Base-by-base conservation (phyloP, 805 yeast species). In the Saturnispora sekii region DNA sequence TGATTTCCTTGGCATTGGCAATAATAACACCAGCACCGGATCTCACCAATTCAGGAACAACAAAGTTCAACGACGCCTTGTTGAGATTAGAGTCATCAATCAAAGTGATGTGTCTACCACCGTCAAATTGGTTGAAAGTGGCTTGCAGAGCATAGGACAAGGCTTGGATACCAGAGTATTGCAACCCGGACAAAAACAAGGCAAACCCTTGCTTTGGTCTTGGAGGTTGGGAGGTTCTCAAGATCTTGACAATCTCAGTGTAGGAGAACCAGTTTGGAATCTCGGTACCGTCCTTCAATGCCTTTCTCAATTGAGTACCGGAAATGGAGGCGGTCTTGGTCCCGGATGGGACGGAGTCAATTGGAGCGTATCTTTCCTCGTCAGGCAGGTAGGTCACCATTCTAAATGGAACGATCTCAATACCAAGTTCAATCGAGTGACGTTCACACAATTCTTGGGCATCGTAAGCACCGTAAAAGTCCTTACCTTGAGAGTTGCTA, bases 211-310 rank as follows among this genome's bases (percentile, higher is more conserved):
- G 97, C 48, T 73, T 64, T 48, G 73, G 77, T 66, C 97, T 79
- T 51, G 97, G 96, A 46, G 97, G 97, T 64, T 89, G 89, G 38
- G 89, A 77, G 57, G 86, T 90, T 62, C 97, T 81, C 57, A 89
- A 74, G 48, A 90, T 88, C 63, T 76, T 75, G 48, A 90, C 97
- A 43, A 90, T 96, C 65, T 89, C 97, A 3, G 96, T 96, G 67
- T 89, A 89, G 5, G 96, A 86, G 67, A 90, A 89, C 97, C 97
- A 89, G 61, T 78, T 93, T 51, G 97, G 97, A 55, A 89, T 90
- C 50, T 81, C 81, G 36, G 82, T 73, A 48, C 97, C 97, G 49
- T 81, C 83, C 69, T 79, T 81, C 61, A 89, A 76, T 53, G 90
- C 79, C 64, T 81, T 80, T 68, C 97, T 81, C 59, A 90, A 76